Percentiles rank a stretch among this genome's conserved stretches.
Conservation (phyloP, 1,284 basidiomycete species). For the Heliocybe sulcata region DNA sequence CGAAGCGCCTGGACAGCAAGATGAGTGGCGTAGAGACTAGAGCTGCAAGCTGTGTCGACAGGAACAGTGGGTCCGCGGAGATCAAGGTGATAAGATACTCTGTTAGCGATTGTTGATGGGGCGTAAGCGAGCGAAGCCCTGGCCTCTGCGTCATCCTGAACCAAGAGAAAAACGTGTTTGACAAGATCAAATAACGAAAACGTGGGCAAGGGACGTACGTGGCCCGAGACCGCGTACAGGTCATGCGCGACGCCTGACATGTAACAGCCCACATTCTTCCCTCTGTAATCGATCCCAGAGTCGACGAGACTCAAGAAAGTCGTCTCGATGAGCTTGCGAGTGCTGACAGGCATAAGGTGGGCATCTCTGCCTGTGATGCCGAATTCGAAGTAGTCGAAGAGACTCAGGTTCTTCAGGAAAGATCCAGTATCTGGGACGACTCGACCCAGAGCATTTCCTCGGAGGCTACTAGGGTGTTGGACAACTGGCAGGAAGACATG, state of each 20-base stretch:
- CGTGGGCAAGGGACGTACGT: not conserved
- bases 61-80: conserved; percentile 39
- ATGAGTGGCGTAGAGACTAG: conserved; percentile 36
- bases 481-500: not conserved
- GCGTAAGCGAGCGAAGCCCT: not conserved
- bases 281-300: conserved; percentile 3
- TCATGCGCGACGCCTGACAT: conserved; percentile 1
- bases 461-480: conserved; percentile 3
- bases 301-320: not conserved
- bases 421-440: conserved; percentile 8
- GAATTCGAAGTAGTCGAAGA: conserved; percentile 13
- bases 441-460: conserved; percentile 9
- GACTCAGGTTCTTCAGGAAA: conserved; percentile 11
- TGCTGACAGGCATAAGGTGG: conserved; percentile 11
- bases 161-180: not conserved
- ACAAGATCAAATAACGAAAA: not conserved
- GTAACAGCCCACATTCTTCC: not conserved
- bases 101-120: conserved; percentile 31
- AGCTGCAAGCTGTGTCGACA: conserved; percentile 44
- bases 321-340: conserved; percentile 5
- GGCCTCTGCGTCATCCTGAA: not conserved
- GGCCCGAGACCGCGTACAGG: not conserved
- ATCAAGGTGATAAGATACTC: conserved; percentile 43
- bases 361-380: conserved; percentile 13
- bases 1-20: conserved; percentile 36